phyloP scores from a whole-genome alignment of 345 rosid species.

The Syzygium oleosum region DNA sequence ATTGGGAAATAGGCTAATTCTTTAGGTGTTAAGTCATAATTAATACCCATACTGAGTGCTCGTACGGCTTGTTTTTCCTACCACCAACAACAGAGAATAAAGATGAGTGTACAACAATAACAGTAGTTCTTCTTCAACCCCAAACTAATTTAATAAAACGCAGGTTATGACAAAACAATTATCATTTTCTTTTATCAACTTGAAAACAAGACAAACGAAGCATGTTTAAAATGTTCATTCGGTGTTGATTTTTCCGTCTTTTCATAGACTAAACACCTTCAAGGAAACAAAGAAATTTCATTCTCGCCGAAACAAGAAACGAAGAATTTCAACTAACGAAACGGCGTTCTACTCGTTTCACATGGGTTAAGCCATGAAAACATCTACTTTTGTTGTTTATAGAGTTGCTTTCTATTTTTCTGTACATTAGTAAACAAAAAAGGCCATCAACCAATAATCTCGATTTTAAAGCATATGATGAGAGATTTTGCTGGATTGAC shows the following conservation, averaged over 20 bases:
- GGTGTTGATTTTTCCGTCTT: not conserved
- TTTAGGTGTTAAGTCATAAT: not conserved
- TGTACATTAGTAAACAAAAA: too few species aligned
- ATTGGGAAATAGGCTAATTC: not conserved
- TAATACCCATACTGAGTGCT: not conserved
- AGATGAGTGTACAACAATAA: not conserved
- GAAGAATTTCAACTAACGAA: not conserved
- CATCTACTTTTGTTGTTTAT: too few species aligned
- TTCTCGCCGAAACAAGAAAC: not conserved
- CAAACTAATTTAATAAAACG: too few species aligned
- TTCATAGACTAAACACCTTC: too few species aligned
- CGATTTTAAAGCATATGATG: accelerated
- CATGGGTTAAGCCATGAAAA: too few species aligned
- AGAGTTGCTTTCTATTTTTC: too few species aligned
- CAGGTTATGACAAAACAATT: not conserved
- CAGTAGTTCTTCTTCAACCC: not conserved
- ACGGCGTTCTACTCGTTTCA: too few species aligned
- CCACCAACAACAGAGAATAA: not conserved
- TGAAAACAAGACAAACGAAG: too few species aligned
- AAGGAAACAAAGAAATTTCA: not conserved
- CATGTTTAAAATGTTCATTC: too few species aligned
- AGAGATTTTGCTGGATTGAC: not conserved
- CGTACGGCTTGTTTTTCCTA: not conserved
- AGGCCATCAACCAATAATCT: too few species aligned
- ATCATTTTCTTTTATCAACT: too few species aligned